Conservation (phyloP, 164 flowering plant genomes). For the Annona squamosa region DNA sequence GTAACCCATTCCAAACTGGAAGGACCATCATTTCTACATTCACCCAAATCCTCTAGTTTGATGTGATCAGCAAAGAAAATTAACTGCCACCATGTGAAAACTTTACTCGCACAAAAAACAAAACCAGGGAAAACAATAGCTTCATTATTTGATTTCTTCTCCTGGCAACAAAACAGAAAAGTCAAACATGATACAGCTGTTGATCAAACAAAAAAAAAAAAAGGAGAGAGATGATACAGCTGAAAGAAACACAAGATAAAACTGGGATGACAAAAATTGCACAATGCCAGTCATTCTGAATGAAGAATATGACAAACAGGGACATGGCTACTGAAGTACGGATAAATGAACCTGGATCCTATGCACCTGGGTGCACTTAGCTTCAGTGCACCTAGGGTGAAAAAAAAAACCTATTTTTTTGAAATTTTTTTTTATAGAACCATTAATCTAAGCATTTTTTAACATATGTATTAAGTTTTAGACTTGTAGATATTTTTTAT, state of each 20-base stretch:
- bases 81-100: background rate
- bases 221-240: background rate
- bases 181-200: too few species aligned
- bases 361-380: too few species aligned
- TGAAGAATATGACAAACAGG: background rate
- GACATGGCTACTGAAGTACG: background rate
- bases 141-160: background rate
- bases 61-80: conserved; percentile 2
- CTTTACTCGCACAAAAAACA: background rate
- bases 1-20: conserved; percentile 2
- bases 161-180: background rate
- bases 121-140: conserved; percentile 2
- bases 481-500: too few species aligned
- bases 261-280: background rate
- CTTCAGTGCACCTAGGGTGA: too few species aligned
- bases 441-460: too few species aligned
- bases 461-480: too few species aligned
- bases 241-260: background rate
- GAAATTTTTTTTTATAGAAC: too few species aligned
- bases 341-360: background rate
- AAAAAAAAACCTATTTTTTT: too few species aligned
- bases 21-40: background rate
- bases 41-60: conserved; percentile 4
- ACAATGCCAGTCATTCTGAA: background rate
- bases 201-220: background rate